Evolutionary conservation across 805 yeast species (phyloP).

Genomic region (Aciculoconidium aculeatum): DNA sequence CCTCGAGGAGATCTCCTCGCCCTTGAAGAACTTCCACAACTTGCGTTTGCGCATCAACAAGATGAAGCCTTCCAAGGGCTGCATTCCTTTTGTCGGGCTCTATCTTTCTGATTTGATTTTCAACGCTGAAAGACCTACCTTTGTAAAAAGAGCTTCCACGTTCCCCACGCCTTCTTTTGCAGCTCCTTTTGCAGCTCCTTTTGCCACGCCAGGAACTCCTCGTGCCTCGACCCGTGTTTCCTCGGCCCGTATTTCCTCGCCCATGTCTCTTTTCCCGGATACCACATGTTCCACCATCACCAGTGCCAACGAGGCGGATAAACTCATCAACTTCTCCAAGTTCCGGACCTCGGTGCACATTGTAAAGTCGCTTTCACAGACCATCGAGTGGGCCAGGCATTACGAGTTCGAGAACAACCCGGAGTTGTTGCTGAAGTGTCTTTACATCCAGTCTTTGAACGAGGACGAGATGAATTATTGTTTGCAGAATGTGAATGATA

Average conservation of each 20-base stretch:
- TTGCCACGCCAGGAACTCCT: constrained; percentile 1
- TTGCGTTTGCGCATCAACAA: constrained; percentile 60
- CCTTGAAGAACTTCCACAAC: constrained; percentile 64
- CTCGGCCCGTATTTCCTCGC: too few species aligned
- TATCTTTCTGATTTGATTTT: constrained; percentile 77
- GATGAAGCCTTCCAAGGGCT: constrained; percentile 61
- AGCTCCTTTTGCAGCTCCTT: background rate
- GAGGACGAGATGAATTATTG: constrained; percentile 62
- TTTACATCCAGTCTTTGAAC: constrained; percentile 68
- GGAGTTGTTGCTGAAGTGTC: constrained; percentile 74
- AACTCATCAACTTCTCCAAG: constrained; percentile 68
- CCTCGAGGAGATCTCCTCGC: constrained; percentile 67
- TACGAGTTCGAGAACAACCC: constrained; percentile 52
- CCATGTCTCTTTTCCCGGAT: constrained; percentile 5
- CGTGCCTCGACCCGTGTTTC: background rate
- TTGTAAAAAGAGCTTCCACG: constrained; percentile 20
- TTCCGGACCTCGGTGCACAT: constrained; percentile 71
- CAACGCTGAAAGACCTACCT: constrained; percentile 59
- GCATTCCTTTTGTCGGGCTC: constrained; percentile 86
- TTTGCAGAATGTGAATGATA: constrained; percentile 10
- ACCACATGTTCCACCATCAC: constrained; percentile 9
- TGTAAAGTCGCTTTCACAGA: constrained; percentile 69
- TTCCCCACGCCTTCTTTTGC: background rate
- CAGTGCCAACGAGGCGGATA: constrained; percentile 18
- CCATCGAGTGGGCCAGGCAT: constrained; percentile 78